Evolutionary conservation across 2,329 filamentous ascomycete genomes (phyloP).

Genomic region (Ophiostoma triangulosporum): DNA sequence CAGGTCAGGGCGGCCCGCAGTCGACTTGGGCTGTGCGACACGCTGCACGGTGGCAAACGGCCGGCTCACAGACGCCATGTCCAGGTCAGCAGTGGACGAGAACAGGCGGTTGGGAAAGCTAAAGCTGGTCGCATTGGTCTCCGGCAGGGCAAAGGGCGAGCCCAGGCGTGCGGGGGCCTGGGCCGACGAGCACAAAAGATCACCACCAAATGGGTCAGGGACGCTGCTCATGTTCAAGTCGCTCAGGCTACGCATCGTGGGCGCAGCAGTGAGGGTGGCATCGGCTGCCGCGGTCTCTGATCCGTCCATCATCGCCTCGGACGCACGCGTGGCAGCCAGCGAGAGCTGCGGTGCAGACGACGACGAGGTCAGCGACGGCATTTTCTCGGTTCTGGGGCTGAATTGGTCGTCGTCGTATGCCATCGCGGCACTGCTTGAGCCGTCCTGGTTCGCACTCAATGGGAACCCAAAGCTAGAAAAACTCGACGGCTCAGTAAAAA

Average conservation of each 20-base stretch:
- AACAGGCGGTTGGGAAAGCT: conserved; percentile 48
- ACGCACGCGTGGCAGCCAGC: neutral
- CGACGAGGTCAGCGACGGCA: conserved; percentile 14
- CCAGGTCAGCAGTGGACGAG: conserved; percentile 30
- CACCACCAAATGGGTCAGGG: neutral
- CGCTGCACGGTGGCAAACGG: conserved; percentile 44
- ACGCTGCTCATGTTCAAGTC: neutral
- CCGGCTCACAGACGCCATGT: conserved; percentile 28
- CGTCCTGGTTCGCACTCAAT: conserved; percentile 11
- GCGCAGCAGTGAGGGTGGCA: conserved; percentile 10
- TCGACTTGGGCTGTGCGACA: conserved; percentile 17
- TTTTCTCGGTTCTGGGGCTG: conserved; percentile 19
- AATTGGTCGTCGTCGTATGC: conserved; percentile 25
- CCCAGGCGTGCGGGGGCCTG: conserved; percentile 30
- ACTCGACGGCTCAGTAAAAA: conserved; percentile 35
- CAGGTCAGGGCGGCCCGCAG: conserved; percentile 30
- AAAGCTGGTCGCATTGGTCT: conserved; percentile 28
- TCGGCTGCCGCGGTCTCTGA: neutral
- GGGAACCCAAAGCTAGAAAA: conserved; percentile 4
- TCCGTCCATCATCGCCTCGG: neutral
- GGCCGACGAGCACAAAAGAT: conserved; percentile 19
- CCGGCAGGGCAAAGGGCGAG: conserved; percentile 37
- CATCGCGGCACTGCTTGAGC: conserved; percentile 14
- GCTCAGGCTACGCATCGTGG: conserved; percentile 15
- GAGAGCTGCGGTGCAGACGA: conserved; percentile 18